Conservation (phyloP, 208 protist species). For the Leishmania major region DNA sequence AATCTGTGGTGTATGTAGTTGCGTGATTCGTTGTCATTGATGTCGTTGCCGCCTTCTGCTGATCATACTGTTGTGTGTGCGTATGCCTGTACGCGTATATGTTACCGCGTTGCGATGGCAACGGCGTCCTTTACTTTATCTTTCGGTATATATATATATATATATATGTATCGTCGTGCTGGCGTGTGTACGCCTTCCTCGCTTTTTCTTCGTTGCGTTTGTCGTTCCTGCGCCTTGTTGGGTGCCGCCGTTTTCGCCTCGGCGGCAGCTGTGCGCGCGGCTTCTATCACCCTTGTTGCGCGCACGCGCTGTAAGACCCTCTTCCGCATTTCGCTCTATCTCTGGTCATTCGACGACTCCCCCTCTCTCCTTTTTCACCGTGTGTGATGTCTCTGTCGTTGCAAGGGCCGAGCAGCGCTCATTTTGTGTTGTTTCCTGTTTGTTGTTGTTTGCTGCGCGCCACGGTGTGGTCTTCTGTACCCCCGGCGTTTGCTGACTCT, state of each 20-base stretch:
- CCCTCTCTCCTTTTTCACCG: not conserved
- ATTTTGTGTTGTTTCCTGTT: not conserved
- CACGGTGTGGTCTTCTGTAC: not conserved
- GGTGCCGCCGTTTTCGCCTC: not conserved
- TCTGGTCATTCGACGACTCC: not conserved
- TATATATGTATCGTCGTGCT: not conserved
- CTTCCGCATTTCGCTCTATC: not conserved
- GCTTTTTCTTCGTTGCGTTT: not conserved
- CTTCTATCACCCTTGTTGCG: not conserved
- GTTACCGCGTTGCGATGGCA: not conserved
- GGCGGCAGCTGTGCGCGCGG: not conserved
- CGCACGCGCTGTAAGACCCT: not conserved
- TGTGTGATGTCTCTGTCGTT: not conserved
- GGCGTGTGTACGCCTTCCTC: not conserved
- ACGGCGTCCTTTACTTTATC: not conserved
- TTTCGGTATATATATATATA: not conserved
- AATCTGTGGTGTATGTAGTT: too few species aligned
- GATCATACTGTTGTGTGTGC: not conserved
- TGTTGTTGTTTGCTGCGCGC: too few species aligned
- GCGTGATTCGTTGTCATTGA: not conserved
- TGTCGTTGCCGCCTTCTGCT: not conserved
- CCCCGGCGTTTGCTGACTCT: not conserved
- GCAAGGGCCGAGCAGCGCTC: not conserved
- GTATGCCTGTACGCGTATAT: not conserved
- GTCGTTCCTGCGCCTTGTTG: not conserved